Conservation (phyloP, 148 eudicot species). For the Vaccinium darrowii region DNA sequence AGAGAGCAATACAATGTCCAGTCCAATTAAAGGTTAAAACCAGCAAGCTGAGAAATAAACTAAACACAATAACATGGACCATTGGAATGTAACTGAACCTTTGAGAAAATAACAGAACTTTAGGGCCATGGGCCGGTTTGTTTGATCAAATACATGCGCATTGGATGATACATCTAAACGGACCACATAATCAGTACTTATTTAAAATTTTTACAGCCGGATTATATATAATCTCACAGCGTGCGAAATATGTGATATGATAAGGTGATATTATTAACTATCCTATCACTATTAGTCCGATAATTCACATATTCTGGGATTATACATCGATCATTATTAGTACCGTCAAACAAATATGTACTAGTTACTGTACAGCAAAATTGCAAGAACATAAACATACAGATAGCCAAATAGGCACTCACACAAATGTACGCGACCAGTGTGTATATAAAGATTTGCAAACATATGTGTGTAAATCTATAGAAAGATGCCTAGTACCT, state of each 20-base stretch:
- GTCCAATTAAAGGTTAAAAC: background rate
- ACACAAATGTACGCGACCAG: too few relatives aligned
- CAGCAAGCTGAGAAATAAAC: background rate
- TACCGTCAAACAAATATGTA: background rate
- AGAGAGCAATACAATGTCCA: background rate
- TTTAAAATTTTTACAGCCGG: background rate
- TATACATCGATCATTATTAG: background rate
- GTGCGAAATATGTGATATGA: background rate
- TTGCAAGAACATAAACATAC: too few relatives aligned
- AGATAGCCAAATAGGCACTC: too few relatives aligned
- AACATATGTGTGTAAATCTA: too few relatives aligned
- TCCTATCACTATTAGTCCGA: background rate
- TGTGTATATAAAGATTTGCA: too few relatives aligned
- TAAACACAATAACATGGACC: too few relatives aligned
- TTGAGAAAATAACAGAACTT: too few relatives aligned
- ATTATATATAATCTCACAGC: background rate
- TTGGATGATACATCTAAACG: too few relatives aligned
- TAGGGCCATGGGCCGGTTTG: too few relatives aligned
- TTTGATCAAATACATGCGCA: too few relatives aligned
- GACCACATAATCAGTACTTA: background rate
- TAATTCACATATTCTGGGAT: background rate
- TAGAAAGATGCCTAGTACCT: constrained; percentile 22
- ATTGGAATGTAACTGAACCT: too few relatives aligned
- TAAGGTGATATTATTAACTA: background rate
- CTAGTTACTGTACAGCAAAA: background rate